Base-by-base conservation (phyloP, 116 monocot species). In the Trichopus zeylanicus region DNA sequence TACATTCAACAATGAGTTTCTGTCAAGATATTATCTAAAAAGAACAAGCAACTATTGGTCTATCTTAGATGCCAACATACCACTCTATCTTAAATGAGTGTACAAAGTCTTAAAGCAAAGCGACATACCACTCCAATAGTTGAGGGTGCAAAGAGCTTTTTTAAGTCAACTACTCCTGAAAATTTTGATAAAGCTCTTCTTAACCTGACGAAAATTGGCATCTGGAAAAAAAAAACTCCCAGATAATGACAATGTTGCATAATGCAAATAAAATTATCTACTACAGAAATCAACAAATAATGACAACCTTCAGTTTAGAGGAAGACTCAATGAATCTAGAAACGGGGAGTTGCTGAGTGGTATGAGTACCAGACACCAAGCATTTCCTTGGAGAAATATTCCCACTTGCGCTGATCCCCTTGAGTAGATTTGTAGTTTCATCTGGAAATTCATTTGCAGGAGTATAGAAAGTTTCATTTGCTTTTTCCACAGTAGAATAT, bases 81-180 rank as follows among this genome's bases (percentile, higher is more conserved):
- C n/a, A n/a, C n/a, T n/a, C n/a, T n/a, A n/a, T n/a, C n/a, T n/a
- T n/a, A n/a, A n/a, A n/a, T n/a, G n/a, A n/a, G n/a, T n/a, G n/a
- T n/a, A n/a, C n/a, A n/a, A n/a, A n/a, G n/a, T 16, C n/a, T 42
- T 15, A 13, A 42, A 42, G 4, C n/a, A n/a, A 42, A 42, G 3
- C 7, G 48, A 51, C 57, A 32, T 78, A 83, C 83, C 67, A 78
- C 83, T 26, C 71, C 83, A 26, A 75, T 62, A 15, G 83, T 83
- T 38, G 83, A 75, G 51, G 83, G 83, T 19, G 83, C 83, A 34
- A 83, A 66, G 34, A 83, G 20, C 53, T 66, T 78, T 54, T 70
- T 75, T 5, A 78, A 53, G 62, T 72, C 70, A 27, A 83, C 51
- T 57, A 46, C 29, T 65, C n/a, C 65, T 24, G 31, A 62, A 34